Percentiles rank a stretch among this genome's conserved stretches.
These are phyloP conservation scores for Sporothrix pallida DNA, from an alignment of 2,329 filamentous ascomycete species.

Conservation along the genomic window DNA sequence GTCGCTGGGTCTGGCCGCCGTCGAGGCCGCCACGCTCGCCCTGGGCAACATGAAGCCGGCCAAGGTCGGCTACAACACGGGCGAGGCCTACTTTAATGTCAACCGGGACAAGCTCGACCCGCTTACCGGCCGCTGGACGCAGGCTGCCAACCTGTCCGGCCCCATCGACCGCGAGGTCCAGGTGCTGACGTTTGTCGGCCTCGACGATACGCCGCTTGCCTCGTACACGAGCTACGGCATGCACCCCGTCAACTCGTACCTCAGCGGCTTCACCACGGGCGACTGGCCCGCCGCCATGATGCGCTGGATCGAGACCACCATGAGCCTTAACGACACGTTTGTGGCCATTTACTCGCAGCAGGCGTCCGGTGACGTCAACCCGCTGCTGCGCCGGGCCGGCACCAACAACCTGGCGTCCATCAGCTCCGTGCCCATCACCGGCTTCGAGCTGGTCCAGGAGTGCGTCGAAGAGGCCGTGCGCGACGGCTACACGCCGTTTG, in stretches of 20 bases:
- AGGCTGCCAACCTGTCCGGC: conserved; percentile 8
- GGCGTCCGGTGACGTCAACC: conserved; percentile 12
- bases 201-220: background rate
- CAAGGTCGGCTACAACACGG: conserved; percentile 22
- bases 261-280: conserved; percentile 16
- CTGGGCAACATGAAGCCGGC: conserved; percentile 7
- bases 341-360: conserved; percentile 13
- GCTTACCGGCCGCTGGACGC: conserved; percentile 10
- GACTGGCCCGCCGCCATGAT: conserved; percentile 21
- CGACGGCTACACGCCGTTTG: conserved; percentile 14
- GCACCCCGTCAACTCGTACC: conserved; percentile 19
- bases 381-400: background rate
- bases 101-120: conserved; percentile 19
- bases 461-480: conserved; percentile 13
- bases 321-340: conserved; percentile 10
- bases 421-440: conserved; percentile 9
- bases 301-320: conserved; percentile 11
- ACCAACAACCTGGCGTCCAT: conserved; percentile 18
- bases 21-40: background rate
- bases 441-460: background rate
- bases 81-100: conserved; percentile 18
- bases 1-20: conserved; percentile 1
- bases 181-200: background rate
- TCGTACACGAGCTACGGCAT: conserved; percentile 19
- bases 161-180: conserved; percentile 8